Evolutionary conservation across 441 rosid genomes (phyloP), one percentile per base, ranked within the genome.

Genomic region (Omphalea diandra): DNA sequence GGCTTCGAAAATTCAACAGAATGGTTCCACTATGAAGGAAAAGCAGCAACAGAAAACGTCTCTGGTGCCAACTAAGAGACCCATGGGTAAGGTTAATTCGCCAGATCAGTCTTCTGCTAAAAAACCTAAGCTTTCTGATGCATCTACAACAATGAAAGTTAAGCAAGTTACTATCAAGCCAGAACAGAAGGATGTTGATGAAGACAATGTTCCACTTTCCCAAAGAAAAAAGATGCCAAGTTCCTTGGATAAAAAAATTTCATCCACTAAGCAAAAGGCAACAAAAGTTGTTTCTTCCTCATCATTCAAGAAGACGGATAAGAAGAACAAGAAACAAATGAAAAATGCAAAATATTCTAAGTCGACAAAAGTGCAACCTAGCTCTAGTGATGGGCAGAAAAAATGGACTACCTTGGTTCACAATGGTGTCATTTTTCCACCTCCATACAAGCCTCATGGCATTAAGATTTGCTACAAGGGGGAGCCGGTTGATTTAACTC

Each of bases 381-480:
- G 86, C 60, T 87, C 99, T 54, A 89, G 93, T 49, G 99, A 96
- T 85, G 99, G 99, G 47, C 99, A 96, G 81, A 91, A 81, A 75
- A 96, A 96, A 80, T 96, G 98, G 99, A 93, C 87, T 69, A 93
- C 96, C 61, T 83, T 96, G 88, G 93, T 73, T 80, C 99, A 96
- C 80, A 91, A 76, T 76, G 99, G 99, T 75, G 97, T 96, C 72
- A 96, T 96, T 73, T 96, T 96, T 61, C 97, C 99, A 31, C 94
- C 98, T 83, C 86, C 94, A 32, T 96, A 96, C 83, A 79, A 73
- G 49, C 83, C 91, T 74, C 98, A 96, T 76, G 96, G 97, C 47
- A 63, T 96, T 67, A 96, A 88, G 86, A 90, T 96, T 72, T 86
- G 81, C 36, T 91, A 86, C 77, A 82, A 88, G 75, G 95, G 97